Base-by-base conservation (phyloP, 345 rosid species). In the Bretschneidera sinensis region DNA sequence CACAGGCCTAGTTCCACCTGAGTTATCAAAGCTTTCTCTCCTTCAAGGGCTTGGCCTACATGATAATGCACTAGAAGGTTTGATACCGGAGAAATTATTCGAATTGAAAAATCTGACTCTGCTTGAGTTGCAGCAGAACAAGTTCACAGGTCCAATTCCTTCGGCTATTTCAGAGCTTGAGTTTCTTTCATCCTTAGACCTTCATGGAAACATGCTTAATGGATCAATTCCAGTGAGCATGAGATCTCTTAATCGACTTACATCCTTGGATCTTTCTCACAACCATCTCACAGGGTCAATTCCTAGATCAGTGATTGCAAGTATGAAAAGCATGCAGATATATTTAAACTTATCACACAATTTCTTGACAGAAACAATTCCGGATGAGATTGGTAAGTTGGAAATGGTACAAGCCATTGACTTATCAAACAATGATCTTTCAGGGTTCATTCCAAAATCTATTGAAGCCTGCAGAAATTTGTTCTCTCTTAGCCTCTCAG, bases 401-500 rank as follows among this genome's bases (percentile, higher is more conserved):
- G 76, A 78, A 68, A 85, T 75, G 78, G 81, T 82, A 57, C 92
- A 92, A 74, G 80, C 71, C 61, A 88, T 92, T 64, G 95, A 92
- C 72, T 66, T 92, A 59, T 88, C 96, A 7, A 76, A 78, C 71
- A 92, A 88, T 69, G 71, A 76, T 31, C 73, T 88, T 16, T 79
- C 86, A 18, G 98, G 98, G 58, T 52, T 51, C 59, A 83, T 88
- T 71, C 92, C 96, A 61, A 61, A 56, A 47, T 60, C 79, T 54
- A 69, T 88, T 34, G 61, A 64, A 47, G 87, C 81, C 59, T 88
- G 92, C 80, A 81, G 71, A 70, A 92, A 88, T 61, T 60, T 86
- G 55, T 68, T 79, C 71, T 80, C 71, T 22, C 88, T 92, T 55
- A 90, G 88, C 72, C 79, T 92, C 35, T 91, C 96, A 0, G 65